A percentile compares a stretch with the other conserved stretches of the same genome.
Conservation (phyloP, 257 asterid genomes). For the Salvia splendens region DNA sequence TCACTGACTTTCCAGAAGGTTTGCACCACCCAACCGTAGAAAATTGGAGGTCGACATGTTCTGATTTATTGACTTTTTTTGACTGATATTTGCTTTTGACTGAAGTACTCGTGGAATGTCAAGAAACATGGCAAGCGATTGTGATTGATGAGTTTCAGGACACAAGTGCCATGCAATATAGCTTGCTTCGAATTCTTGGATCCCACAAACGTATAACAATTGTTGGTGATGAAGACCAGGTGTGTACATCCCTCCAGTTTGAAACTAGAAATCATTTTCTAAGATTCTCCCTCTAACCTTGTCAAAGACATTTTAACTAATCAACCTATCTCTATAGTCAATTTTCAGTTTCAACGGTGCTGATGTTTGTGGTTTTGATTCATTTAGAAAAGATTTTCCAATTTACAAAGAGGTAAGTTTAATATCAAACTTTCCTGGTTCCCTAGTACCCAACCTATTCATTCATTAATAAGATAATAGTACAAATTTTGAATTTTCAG, state of each 20-base stretch:
- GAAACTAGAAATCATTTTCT: slow-evolving; percentile 23
- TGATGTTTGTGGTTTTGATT: slow-evolving; percentile 86
- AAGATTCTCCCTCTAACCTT: slow-evolving; percentile 27
- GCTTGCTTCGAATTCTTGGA: slow-evolving; percentile 68
- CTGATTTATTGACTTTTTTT: slow-evolving; percentile 31
- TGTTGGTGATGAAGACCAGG: slow-evolving; percentile 99
- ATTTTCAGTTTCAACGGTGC: slow-evolving; percentile 97
- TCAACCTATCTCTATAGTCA: slow-evolving; percentile 55
- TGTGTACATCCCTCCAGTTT: slow-evolving; percentile 36
- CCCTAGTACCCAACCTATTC: slow-evolving; percentile 5
- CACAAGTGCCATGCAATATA: slow-evolving; percentile 93
- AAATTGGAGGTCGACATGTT: slow-evolving; percentile 19
- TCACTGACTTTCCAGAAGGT: slow-evolving; percentile 92
- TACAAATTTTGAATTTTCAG: slow-evolving; percentile 17
- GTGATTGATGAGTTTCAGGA: slow-evolving; percentile 98
- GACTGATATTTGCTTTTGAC: slow-evolving; percentile 31
- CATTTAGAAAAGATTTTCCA: slow-evolving; percentile 90
- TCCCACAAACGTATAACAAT: slow-evolving; percentile 78
- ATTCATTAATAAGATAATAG: slow-evolving; percentile 2
- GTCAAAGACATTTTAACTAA: slow-evolving; percentile 9
- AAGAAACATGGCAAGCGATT: slow-evolving; percentile 82
- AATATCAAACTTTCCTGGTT: slow-evolving; percentile 24
- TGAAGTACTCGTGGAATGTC: slow-evolving; percentile 69
- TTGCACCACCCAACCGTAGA: slow-evolving; percentile 33
- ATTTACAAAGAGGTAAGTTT: slow-evolving; percentile 79